Conservation (phyloP, 2,329 filamentous ascomycete genomes). For the Cladophialophora psammophila region DNA sequence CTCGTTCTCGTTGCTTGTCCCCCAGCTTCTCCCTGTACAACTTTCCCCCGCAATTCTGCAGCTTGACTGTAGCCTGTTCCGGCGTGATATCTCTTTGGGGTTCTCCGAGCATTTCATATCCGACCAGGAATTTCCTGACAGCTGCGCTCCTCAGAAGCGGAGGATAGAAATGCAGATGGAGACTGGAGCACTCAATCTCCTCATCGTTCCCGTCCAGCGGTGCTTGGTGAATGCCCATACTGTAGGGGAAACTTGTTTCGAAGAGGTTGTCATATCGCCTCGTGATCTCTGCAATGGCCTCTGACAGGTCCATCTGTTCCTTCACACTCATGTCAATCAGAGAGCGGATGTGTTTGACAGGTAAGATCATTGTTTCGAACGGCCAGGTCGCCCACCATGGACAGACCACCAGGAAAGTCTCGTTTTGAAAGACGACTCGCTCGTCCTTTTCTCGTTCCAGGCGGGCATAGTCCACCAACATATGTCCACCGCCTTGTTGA, state of each 20-base stretch:
- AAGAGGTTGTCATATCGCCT: conserved; percentile 96
- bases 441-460: conserved; percentile 83
- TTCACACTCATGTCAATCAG: conserved; percentile 78
- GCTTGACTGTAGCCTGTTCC: conserved; percentile 83
- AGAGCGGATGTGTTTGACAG: conserved; percentile 82
- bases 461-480: conserved; percentile 85
- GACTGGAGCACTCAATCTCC: conserved; percentile 85
- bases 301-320: conserved; percentile 78
- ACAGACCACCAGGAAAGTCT: conserved; percentile 82
- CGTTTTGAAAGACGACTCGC: conserved; percentile 87
- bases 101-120: conserved; percentile 95
- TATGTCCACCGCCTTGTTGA: conserved; percentile 74
- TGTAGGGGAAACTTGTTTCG: conserved; percentile 95
- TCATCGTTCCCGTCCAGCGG: conserved; percentile 81
- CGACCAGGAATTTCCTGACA: conserved; percentile 94
- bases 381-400: conserved; percentile 99
- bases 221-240: conserved; percentile 95
- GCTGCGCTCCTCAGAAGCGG: conserved; percentile 90
- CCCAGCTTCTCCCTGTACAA: conserved; percentile 76
- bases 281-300: conserved; percentile 86
- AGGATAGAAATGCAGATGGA: conserved; percentile 98
- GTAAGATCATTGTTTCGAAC: conserved; percentile 90
- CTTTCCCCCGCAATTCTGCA: conserved; percentile 79
- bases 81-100: conserved; percentile 98
- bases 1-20: conserved; percentile 23